Percentiles rank a stretch among this genome's conserved stretches.
These are phyloP conservation scores for Williopsis jadinii DNA, from an alignment of 1,139 yeast species.

Conservation along the genomic window DNA sequence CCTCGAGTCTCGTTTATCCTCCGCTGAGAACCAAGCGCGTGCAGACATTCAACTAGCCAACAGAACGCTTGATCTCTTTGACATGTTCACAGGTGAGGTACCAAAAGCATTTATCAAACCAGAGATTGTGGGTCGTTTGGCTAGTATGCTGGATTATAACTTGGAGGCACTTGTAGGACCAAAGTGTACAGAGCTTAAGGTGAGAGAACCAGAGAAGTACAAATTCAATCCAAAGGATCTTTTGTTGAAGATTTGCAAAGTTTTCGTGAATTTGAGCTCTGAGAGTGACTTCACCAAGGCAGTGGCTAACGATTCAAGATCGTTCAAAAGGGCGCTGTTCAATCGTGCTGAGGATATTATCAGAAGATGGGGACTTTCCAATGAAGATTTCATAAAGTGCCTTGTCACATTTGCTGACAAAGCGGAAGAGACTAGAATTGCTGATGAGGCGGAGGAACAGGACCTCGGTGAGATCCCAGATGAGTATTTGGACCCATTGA, in stretches of 20 bases:
- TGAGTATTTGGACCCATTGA: conserved; percentile 92
- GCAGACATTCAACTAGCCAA: conserved; percentile 80
- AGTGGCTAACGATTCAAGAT: conserved; percentile 85
- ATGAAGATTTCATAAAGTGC: conserved; percentile 44
- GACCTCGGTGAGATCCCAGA: conserved; percentile 95
- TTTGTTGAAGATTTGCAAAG: conserved; percentile 61
- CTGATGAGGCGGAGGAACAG: conserved; percentile 74
- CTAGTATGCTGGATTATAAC: conserved; percentile 93
- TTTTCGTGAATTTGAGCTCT: conserved; percentile 63
- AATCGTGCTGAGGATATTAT: conserved; percentile 65
- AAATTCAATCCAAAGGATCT: conserved; percentile 75
- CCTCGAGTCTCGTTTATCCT: conserved; percentile 43
- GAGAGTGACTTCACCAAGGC: conserved; percentile 67
- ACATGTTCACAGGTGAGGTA: conserved; percentile 76
- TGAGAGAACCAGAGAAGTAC: conserved; percentile 75
- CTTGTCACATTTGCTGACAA: conserved; percentile 50
- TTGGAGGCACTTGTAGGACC: conserved; percentile 91
- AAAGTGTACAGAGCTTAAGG: conserved; percentile 82
- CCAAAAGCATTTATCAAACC: conserved; percentile 82
- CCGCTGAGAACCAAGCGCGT: conserved; percentile 71
- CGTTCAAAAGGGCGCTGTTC: conserved; percentile 63
- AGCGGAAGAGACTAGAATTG: conserved; percentile 55
- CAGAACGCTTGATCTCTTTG: conserved; percentile 73
- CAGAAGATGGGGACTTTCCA: conserved; percentile 43
- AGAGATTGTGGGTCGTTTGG: conserved; percentile 88